Percentiles rank a stretch among this genome's conserved stretches.
Conservation (phyloP, 768 basidiomycete genomes). For the Mycena rosella region DNA sequence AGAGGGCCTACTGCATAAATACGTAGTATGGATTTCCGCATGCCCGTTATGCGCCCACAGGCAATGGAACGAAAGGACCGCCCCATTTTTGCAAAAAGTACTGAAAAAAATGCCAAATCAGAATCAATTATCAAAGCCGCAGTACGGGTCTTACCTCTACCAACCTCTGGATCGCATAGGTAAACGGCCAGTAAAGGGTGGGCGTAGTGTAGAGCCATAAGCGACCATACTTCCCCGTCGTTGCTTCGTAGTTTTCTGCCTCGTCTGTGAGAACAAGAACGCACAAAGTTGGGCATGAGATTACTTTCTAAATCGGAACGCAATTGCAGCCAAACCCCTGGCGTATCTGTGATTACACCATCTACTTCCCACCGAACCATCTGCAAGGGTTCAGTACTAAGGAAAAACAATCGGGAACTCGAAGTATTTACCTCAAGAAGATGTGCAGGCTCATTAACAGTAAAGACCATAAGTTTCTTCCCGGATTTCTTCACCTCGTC, state of each 20-base stretch:
- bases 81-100: slow-evolving; percentile 25
- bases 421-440: slow-evolving; percentile 72
- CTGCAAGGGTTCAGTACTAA: slow-evolving; percentile 39
- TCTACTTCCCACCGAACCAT: slow-evolving; percentile 66
- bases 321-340: slow-evolving; percentile 57
- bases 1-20: too few relatives aligned
- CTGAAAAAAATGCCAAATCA: background rate
- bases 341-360: slow-evolving; percentile 67
- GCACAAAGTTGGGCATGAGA: background rate
- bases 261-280: background rate
- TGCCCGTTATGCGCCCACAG: too few relatives aligned
- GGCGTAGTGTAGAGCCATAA: slow-evolving; percentile 62
- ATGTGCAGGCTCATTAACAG: slow-evolving; percentile 74
- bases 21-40: too few relatives aligned
- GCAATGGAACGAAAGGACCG: slow-evolving; percentile 1
- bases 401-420: too few relatives aligned
- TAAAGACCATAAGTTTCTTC: slow-evolving; percentile 80
- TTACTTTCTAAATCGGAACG: slow-evolving; percentile 54
- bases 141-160: slow-evolving; percentile 27
- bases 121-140: background rate
- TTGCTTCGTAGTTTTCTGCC: slow-evolving; percentile 58
- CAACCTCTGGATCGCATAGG: slow-evolving; percentile 31
- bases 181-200: slow-evolving; percentile 54
- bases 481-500: slow-evolving; percentile 66
- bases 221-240: slow-evolving; percentile 52